Base-by-base conservation (phyloP, 225 moss, liverwort and hornwort species). In the Pseudoscleropodium purum region DNA sequence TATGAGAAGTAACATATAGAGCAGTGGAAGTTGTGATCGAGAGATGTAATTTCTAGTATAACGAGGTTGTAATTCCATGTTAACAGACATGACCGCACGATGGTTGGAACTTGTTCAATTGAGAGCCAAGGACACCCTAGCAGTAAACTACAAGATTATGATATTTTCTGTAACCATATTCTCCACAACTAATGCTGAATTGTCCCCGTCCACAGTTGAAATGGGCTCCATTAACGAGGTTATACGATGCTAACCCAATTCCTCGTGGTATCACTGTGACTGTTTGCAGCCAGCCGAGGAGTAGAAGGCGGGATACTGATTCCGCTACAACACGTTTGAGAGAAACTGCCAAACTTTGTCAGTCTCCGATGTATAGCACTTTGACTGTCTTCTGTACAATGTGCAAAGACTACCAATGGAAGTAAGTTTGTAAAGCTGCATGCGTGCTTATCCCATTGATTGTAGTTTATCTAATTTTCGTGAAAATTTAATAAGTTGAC, bases 201-300 rank as follows among this genome's bases (percentile, higher is more conserved):
- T 85, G 36, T 0, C 47, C 47, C 25, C 36, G 7, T 19, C 37
- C 36, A 56, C 72, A 65, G 7, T 51, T 75, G 65, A 64, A 52
- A 64, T 66, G 65, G 56, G 66, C 30, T 70, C 36, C 24, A 24
- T 52, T 15, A 47, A 47, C 47, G 26, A 60, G 39, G 11, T 59
- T 79, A 34, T 8, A 5, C 37, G 83, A 65, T 75, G 27, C 67
- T 77, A 66, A 84, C 15, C 37, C 15, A 41, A 34, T 31, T 85
- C 57, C 37, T 81, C 17, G 6, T 67, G 37, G 51, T 56, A 14
- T 75, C 68, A 14, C 24, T 60, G 43, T 45, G 56, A 56, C 56
- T 56, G 7, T 60, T 75, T 90, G 76, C 92, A 92, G 92, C 12
- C 87, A 5, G 68, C 88, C 16, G 92, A 88, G 64, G 60, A 88